Base-by-base conservation (phyloP, 75 land plant genomes). In the Isoetes taiwanensis region DNA sequence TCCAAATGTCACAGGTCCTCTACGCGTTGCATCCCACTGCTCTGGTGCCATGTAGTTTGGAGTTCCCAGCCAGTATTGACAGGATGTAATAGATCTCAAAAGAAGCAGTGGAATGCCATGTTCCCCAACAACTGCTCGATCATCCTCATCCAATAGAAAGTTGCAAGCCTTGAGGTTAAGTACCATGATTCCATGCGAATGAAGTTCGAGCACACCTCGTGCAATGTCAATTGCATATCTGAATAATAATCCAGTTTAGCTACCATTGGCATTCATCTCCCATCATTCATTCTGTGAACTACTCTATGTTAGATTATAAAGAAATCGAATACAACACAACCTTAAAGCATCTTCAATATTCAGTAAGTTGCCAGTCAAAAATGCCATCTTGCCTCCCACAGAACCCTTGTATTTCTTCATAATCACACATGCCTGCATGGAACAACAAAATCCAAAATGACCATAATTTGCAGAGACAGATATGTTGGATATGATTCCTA, bases 31-130 rank as follows among this genome's bases (percentile, higher is more conserved):
- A 31, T 76, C 63, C 96, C 89, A 93, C 42, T 93, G 98, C 70
- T 93, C 98, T 40, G 98, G 98, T 52, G 98, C 90, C 98, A 93
- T 93, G 57, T 81, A 93, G 52, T 84, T 88, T 30, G 96, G 86
- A 26, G 96, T 81, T 20, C 98, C 98, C 74, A 88, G 70, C 63
- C 85, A 76, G 2, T 63, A 64, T 41, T 62, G 52, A 28, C 41
- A 73, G 32, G 83, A 64, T 39, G 72, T 58, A 3, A 73, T 59
- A 32, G 69, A 59, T 31, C 78, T 78, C 46, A 65, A 70, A 11
- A 88, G 71, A 17, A 89, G 57, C 64, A 59, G 67, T 41, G 98
- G 96, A 33, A 93, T 73, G 2, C 98, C 98, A 54, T 81, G 40
- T 32, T 88, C 98, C 38, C 98, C 98, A 2, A 84, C 12, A 29